A percentile compares a stretch with the other conserved stretches of the same genome.
Conservation (phyloP, 2,329 filamentous ascomycete species). For the Myriosclerotinia duriaeana region DNA sequence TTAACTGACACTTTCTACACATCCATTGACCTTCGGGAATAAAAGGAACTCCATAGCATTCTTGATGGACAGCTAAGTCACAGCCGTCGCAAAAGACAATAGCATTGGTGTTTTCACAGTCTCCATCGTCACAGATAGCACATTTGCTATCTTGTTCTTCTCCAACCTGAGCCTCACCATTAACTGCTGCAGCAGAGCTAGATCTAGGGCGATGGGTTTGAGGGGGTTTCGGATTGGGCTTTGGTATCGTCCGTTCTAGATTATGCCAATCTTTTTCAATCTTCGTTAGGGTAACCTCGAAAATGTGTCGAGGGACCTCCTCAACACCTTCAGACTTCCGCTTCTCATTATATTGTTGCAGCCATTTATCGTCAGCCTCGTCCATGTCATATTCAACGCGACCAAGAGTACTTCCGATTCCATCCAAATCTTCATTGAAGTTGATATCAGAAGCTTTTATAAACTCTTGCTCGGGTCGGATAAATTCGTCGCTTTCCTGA, state of each 20-base stretch:
- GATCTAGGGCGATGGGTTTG: conserved; percentile 91
- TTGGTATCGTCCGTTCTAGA: conserved; percentile 92
- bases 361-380: conserved; percentile 96
- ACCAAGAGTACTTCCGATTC: conserved; percentile 58
- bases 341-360: conserved; percentile 77
- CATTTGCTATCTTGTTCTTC: conserved; percentile 98
- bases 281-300: conserved; percentile 97
- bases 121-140: conserved; percentile 97
- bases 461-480: conserved; percentile 71
- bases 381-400: conserved; percentile 99
- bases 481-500: conserved; percentile 88
- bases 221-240: conserved; percentile 92
- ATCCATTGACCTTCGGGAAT: conserved; percentile 99
- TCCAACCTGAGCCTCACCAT: conserved; percentile 81
- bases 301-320: conserved; percentile 85
- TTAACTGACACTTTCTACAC: conserved; percentile 93
- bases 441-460: conserved; percentile 62
- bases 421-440: conserved; percentile 58
- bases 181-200: conserved; percentile 91
- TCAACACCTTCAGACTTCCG: conserved; percentile 74
- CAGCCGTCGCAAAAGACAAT: conserved; percentile 99
- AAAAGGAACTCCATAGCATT: conserved; percentile 98
- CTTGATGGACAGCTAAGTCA: conserved; percentile 95
- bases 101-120: conserved; percentile 98
- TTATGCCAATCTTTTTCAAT: conserved; percentile 99